phyloP scores from a whole-genome alignment of 2,329 filamentous ascomycete species.

The Xylariaceae sp. region DNA sequence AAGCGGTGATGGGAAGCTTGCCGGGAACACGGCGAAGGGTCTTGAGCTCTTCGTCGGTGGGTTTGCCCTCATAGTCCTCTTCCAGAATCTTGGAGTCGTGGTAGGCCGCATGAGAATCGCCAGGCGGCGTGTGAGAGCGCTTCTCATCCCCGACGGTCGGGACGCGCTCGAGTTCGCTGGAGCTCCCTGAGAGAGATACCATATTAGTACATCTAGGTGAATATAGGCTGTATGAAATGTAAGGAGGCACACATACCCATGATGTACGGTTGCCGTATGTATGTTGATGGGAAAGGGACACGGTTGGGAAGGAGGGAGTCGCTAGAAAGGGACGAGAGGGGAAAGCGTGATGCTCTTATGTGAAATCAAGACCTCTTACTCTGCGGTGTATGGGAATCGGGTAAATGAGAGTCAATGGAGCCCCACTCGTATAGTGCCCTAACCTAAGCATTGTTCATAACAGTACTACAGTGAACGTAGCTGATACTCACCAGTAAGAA shows the following conservation, averaged over 20 bases:
- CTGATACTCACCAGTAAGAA: too few species aligned
- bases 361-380: slow-evolving; percentile 13
- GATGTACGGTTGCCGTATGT: slow-evolving; percentile 7
- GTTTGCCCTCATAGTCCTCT: slow-evolving; percentile 33
- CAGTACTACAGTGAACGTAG: too few species aligned
- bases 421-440: too few species aligned
- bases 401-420: not conserved
- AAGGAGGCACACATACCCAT: slow-evolving; percentile 12
- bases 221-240: not conserved
- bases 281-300: slow-evolving; percentile 10
- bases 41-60: slow-evolving; percentile 43
- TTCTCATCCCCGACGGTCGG: slow-evolving; percentile 23
- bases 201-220: slow-evolving; percentile 5
- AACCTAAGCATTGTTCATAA: too few species aligned
- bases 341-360: slow-evolving; percentile 16
- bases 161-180: slow-evolving; percentile 18
- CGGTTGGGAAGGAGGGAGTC: slow-evolving; percentile 5
- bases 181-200: slow-evolving; percentile 14
- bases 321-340: slow-evolving; percentile 1
- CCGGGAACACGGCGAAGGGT: slow-evolving; percentile 42
- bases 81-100: slow-evolving; percentile 25
- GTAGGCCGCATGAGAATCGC: slow-evolving; percentile 23
- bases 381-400: too few species aligned
- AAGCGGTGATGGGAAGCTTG: slow-evolving; percentile 48
- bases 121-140: slow-evolving; percentile 18